Evolutionary conservation across 2,329 filamentous ascomycete genomes (phyloP).

Genomic region (Remersonia thermophila): DNA sequence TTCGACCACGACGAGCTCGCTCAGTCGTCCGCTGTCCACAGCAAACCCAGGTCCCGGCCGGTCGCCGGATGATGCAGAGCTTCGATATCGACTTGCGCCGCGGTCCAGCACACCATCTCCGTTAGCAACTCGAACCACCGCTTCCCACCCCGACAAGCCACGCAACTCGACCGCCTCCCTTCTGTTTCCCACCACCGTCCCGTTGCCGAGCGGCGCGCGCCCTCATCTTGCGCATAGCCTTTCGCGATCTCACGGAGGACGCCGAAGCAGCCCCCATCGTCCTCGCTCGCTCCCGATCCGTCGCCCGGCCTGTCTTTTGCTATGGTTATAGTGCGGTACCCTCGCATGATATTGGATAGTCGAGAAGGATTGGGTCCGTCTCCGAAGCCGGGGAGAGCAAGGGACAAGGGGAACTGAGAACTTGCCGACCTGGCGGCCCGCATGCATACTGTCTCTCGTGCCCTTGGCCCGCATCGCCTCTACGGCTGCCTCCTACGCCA

Average conservation of each 20-base stretch:
- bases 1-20: too few species aligned
- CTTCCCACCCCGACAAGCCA: too few species aligned
- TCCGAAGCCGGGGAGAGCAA: not conserved
- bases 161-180: not conserved
- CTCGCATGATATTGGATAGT: slow-evolving; percentile 8
- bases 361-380: slow-evolving; percentile 6
- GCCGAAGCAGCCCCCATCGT: too few species aligned
- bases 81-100: not conserved
- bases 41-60: not conserved
- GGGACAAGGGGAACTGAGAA: not conserved
- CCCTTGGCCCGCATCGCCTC: not conserved
- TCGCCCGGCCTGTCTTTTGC: slow-evolving; percentile 1
- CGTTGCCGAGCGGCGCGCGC: too few species aligned
- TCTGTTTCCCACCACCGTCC: too few species aligned
- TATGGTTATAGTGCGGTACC: slow-evolving; percentile 10
- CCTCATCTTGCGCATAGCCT: too few species aligned
- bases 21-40: too few species aligned
- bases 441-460: slow-evolving; percentile 4
- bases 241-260: too few species aligned
- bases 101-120: not conserved
- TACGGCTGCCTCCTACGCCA: slow-evolving; percentile 1
- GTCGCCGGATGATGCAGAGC: slow-evolving; percentile 8
- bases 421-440: not conserved
- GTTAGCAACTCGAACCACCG: too few species aligned
- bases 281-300: not conserved